Conservation (phyloP, 1,139 yeast species). For the Geotrichum fermentans region DNA sequence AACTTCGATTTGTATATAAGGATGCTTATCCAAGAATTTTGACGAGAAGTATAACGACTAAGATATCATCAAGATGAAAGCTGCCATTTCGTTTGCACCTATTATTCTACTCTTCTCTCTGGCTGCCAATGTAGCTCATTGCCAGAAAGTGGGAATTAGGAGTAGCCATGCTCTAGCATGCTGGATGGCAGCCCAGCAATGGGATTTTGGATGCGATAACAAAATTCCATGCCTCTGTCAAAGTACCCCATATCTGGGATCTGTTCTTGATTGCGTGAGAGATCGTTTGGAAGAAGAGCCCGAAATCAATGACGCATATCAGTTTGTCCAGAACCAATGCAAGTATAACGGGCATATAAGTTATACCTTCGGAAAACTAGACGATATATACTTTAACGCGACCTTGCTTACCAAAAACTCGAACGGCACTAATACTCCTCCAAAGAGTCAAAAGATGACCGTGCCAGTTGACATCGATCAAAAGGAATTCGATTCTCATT, state of each 20-base stretch:
- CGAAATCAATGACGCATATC: conserved; percentile 15
- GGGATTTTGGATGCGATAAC: conserved; percentile 16
- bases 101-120: neutral
- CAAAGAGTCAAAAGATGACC: neutral
- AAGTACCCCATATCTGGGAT: conserved; percentile 15
- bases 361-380: conserved; percentile 18
- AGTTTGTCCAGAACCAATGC: conserved; percentile 16
- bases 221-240: conserved; percentile 14
- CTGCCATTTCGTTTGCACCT: no score
- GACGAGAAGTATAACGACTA: no score
- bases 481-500: conserved; percentile 10
- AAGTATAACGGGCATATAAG: conserved; percentile 14
- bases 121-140: neutral
- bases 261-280: conserved; percentile 17
- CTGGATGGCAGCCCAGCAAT: conserved; percentile 17
- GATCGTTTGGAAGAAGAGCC: conserved; percentile 9
- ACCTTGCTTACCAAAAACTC: neutral
- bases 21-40: no score
- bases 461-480: conserved; percentile 1
- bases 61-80: no score
- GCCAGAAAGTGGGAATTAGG: conserved; percentile 20
- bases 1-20: no score
- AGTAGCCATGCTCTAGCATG: conserved; percentile 19
- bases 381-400: conserved; percentile 16
- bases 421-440: neutral